Conservation (phyloP, 225 moss, liverwort and hornwort genomes). For the Bryoerythrophyllum caledonicum region DNA sequence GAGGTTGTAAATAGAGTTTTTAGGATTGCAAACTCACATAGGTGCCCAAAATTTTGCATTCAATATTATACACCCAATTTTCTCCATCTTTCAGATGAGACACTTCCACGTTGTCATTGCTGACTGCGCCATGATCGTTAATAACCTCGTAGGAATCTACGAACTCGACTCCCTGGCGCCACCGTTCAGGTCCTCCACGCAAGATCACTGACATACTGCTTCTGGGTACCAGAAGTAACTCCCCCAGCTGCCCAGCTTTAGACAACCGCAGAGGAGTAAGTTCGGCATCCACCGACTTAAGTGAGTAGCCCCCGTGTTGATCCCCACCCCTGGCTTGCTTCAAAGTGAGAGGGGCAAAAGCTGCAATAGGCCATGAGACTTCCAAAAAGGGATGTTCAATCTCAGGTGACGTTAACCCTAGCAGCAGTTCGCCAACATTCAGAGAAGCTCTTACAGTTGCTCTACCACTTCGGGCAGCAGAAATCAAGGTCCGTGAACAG, state of each 20-base stretch:
- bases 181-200: slow-evolving; percentile 88
- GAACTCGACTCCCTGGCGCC: slow-evolving; percentile 94
- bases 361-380: slow-evolving; percentile 84
- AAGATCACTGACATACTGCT: slow-evolving; percentile 85
- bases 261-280: slow-evolving; percentile 33
- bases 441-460: slow-evolving; percentile 79
- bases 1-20: background rate
- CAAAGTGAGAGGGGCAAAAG: slow-evolving; percentile 76
- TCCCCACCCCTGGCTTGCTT: slow-evolving; percentile 75
- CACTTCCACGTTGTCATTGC: slow-evolving; percentile 52
- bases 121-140: slow-evolving; percentile 33
- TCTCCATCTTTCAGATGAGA: slow-evolving; percentile 67
- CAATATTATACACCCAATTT: slow-evolving; percentile 64
- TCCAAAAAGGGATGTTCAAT: slow-evolving; percentile 63
- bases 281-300: slow-evolving; percentile 39
- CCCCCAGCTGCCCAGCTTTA: slow-evolving; percentile 39
- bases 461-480: slow-evolving; percentile 72
- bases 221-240: slow-evolving; percentile 66
- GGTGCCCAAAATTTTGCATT: slow-evolving; percentile 69
- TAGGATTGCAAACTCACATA: slow-evolving; percentile 47
- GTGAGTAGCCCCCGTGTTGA: slow-evolving; percentile 70
- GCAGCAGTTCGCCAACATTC: slow-evolving; percentile 55
- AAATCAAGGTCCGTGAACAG: slow-evolving; percentile 76
- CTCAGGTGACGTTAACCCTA: slow-evolving; percentile 43
- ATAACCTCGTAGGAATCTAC: slow-evolving; percentile 61